Base-by-base conservation (phyloP, 164 flowering plant genomes). In the Aristolochia fimbriata region DNA sequence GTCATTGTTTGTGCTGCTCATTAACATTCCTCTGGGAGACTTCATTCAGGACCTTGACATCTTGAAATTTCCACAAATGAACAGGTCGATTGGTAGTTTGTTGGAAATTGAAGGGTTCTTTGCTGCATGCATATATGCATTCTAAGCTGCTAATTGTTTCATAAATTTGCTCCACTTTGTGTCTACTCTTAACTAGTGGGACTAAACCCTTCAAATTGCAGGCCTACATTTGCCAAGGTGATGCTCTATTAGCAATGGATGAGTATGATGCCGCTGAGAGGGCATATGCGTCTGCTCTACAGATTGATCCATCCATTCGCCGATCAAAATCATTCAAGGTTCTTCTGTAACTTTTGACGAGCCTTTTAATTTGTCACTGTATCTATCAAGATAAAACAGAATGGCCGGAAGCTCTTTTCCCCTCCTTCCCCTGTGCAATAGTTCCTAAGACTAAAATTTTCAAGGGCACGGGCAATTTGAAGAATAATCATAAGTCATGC, bases 261-360 rank as follows among this genome's bases (percentile, higher is more conserved):
- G 76, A 80, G 55, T 70, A 74, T 67, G 83, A 80, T 67, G 83
- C 71, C 17, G 97, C 96, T 61, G 88, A 86, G 63, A 71, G 72
- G 60, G 83, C 96, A 27, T 93, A 87, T 70, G 53, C 78, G 51
- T 68, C 69, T 33, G 83, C 88, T 70, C 65, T 89, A 62, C 72
- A 82, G 47, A 68, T 82, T 46, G 88, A 93, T 69, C 88, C 97
- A 49, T 78, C 92, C 11, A 56, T 89, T 61, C 88, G 92, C 33
- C 88, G 92, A 55, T 89, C 97, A 24, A 89, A 79, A 73, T 74
- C 90, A 24, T 89, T 87, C 76, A 87, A 86, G 97, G 98, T 37
- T 37, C 43, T 37, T 37, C 43, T 37, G 11, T 87, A 27, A 24
- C 2, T 27, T 27, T 27, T 27, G 30, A 27, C 30, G 3, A 33